phyloP scores from a whole-genome alignment of 306 rosid genomes.

The Abrus precatorius region DNA sequence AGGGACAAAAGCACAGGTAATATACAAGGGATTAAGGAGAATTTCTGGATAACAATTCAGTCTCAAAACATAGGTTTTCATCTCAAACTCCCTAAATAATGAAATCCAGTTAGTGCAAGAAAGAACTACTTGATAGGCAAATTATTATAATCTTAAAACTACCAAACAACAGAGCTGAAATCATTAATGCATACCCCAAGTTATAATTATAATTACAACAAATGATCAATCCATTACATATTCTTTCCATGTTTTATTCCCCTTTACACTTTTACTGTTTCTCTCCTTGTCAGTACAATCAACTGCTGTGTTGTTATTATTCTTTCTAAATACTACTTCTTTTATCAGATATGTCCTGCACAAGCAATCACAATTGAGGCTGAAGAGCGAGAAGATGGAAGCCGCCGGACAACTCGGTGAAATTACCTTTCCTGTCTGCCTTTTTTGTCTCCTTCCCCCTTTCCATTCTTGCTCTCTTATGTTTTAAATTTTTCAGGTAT shows the following conservation, averaged over 20 bases:
- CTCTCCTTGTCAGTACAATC: constrained; percentile 8
- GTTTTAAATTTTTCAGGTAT: constrained; percentile 68
- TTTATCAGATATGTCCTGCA: constrained; percentile 88
- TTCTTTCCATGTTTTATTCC: neutral
- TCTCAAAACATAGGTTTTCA: constrained; percentile 22
- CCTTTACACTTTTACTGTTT: neutral
- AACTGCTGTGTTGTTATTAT: constrained; percentile 14
- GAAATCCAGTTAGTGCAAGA: constrained; percentile 7
- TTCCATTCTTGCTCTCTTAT: constrained; percentile 25
- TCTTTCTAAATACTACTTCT: constrained; percentile 36
- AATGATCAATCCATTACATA: constrained; percentile 11
- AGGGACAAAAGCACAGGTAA: constrained; percentile 1
- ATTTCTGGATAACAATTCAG: constrained; percentile 21
- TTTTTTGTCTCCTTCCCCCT: neutral
- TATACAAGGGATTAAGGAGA: neutral
- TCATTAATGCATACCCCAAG: neutral
- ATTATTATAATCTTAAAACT: constrained; percentile 27
- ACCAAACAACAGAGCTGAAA: constrained; percentile 3
- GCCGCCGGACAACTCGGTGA: constrained; percentile 99
- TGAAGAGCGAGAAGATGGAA: constrained; percentile 98
- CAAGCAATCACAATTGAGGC: constrained; percentile 99
- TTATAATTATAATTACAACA: constrained; percentile 27
- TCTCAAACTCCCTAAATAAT: neutral
- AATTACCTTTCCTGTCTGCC: constrained; percentile 36
- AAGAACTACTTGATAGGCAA: constrained; percentile 4